phyloP scores from a whole-genome alignment of 305 asterid genomes.

The Petunia hybrid region DNA sequence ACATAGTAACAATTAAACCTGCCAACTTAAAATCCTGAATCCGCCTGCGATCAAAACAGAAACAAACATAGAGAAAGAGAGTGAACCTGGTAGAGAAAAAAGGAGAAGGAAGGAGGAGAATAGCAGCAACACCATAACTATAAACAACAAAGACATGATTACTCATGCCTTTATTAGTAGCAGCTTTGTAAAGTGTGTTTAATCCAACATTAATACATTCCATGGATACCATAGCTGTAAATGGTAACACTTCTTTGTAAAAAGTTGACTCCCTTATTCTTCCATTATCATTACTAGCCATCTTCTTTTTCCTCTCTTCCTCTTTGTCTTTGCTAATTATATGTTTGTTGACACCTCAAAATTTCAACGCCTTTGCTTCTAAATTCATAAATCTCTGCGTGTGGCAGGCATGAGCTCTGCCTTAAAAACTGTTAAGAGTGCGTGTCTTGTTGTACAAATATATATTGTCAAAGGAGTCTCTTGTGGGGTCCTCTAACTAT shows the following conservation, averaged over 20 bases:
- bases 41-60: not conserved
- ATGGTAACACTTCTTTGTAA: conserved; percentile 65
- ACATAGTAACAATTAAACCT: not conserved
- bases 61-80: no score
- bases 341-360: not conserved
- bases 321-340: not conserved
- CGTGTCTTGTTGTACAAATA: not conserved
- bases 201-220: conserved; percentile 81
- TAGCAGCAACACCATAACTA: conserved; percentile 76
- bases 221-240: conserved; percentile 69
- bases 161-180: conserved; percentile 75
- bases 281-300: conserved; percentile 38
- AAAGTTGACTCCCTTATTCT: conserved; percentile 31
- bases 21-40: no score
- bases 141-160: conserved; percentile 77
- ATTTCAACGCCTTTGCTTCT: not conserved
- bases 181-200: conserved; percentile 78
- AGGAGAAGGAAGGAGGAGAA: conserved; percentile 68
- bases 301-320: not conserved
- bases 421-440: not conserved
- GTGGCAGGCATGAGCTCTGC: conserved; percentile 25
- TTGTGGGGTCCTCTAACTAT: no score
- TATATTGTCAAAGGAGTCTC: no score
- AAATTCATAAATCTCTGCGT: not conserved
- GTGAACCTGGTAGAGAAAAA: conserved; percentile 60